Evolutionary conservation across 2,329 filamentous ascomycete genomes (phyloP).

Genomic region (Phyllosticta citrichinensis): DNA sequence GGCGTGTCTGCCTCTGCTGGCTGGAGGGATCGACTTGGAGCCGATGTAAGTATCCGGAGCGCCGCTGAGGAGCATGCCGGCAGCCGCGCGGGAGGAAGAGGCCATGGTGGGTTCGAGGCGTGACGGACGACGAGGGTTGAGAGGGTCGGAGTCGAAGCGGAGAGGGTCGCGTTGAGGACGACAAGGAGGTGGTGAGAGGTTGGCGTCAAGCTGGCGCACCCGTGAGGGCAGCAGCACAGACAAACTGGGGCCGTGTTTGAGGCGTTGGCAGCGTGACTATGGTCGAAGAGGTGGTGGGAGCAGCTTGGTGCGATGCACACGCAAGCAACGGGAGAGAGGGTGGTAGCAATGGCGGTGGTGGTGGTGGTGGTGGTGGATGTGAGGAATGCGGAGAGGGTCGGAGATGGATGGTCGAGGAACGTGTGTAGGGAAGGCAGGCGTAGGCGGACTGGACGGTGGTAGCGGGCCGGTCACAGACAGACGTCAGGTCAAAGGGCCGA

Average conservation of each 20-base stretch:
- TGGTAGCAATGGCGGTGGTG: conserved; percentile 2
- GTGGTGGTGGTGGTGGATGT: conserved; percentile 4
- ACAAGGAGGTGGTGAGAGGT: conserved; percentile 1
- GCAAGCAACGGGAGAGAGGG: conserved; percentile 1
- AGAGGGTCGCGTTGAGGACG: conserved; percentile 4
- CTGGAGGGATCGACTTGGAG: conserved; percentile 20
- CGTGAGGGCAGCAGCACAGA: conserved; percentile 8
- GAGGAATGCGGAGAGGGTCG: not conserved
- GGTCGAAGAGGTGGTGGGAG: not conserved
- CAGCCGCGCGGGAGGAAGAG: conserved; percentile 18
- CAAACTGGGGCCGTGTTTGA: conserved; percentile 7
- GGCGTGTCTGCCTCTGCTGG: conserved; percentile 23
- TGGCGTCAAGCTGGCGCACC: conserved; percentile 4
- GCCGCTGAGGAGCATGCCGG: conserved; percentile 28
- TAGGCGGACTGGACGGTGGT: not conserved
- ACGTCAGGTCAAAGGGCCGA: not conserved
- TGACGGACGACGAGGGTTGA: not conserved
- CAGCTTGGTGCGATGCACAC: not conserved
- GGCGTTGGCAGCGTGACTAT: not conserved
- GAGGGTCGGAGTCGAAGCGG: not conserved
- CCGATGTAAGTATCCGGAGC: conserved; percentile 29
- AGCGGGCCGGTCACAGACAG: not conserved
- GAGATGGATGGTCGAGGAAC: not conserved
- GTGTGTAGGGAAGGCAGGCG: not conserved
- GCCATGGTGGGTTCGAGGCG: conserved; percentile 18